A percentile compares a stretch with the other conserved stretches of the same genome.
Conservation (phyloP, 202 grass and related monocot genomes). For the Brachypodium distachyon region DNA sequence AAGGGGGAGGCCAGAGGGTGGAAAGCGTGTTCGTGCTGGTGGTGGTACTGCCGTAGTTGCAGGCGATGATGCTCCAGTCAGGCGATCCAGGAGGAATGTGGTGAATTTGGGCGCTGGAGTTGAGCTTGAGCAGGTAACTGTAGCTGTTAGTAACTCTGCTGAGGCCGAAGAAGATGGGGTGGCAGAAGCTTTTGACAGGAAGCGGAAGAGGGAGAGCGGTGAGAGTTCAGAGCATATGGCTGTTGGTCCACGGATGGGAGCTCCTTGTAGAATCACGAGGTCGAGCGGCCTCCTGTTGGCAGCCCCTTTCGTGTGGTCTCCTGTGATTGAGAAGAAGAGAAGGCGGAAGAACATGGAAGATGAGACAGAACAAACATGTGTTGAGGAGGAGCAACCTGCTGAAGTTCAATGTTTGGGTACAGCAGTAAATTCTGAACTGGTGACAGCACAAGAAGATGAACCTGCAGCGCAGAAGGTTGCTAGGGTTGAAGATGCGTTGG, state of each 20-base stretch:
- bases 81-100: not conserved
- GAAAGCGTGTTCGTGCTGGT: not conserved
- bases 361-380: not conserved
- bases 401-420: not conserved
- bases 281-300: not conserved
- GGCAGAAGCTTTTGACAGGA: not conserved
- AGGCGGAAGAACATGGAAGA: not conserved
- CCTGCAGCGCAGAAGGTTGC: not conserved
- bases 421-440: not conserved
- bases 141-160: not conserved
- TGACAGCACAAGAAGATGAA: not conserved
- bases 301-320: not conserved
- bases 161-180: not conserved
- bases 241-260: not conserved
- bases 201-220: not conserved
- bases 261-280: constrained; percentile 13
- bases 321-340: constrained; percentile 15
- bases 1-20: not conserved
- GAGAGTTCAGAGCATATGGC: not conserved
- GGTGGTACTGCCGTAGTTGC: not conserved
- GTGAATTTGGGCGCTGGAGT: not conserved
- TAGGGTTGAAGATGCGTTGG: not conserved
- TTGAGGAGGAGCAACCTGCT: not conserved
- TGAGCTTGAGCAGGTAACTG: not conserved
- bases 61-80: not conserved